These are phyloP conservation scores for Hypericum perforatum DNA, from an alignment of 345 rosid species.

Conservation along the genomic window DNA sequence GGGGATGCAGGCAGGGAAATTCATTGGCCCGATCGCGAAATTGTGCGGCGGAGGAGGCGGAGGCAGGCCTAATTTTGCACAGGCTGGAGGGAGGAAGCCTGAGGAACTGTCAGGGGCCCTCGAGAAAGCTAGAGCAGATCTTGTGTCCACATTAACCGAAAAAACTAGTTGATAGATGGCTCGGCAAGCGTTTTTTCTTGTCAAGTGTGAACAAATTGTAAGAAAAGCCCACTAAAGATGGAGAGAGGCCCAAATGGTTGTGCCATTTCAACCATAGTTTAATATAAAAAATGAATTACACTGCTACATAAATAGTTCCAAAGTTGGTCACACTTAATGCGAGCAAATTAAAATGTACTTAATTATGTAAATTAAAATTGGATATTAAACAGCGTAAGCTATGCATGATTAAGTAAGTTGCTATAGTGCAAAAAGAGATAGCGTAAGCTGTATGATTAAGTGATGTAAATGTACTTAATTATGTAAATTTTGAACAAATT, in stretches of 20 bases:
- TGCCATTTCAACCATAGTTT: no score
- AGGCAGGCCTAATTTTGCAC: conserved; percentile 88
- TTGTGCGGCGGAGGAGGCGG: conserved; percentile 94
- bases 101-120: conserved; percentile 59
- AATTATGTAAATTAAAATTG: no score
- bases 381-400: no score
- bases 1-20: conserved; percentile 86
- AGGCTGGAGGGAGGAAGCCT: conserved; percentile 89
- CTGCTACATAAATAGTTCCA: no score
- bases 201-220: not conserved
- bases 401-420: no score
- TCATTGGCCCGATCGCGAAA: conserved; percentile 74
- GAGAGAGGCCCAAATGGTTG: conserved; percentile 7
- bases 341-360: no score
- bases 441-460: no score
- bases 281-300: no score
- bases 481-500: no score
- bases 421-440: no score
- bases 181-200: not conserved
- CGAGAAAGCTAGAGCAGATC: conserved; percentile 63
- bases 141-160: conserved; percentile 41
- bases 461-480: no score
- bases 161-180: conserved; percentile 24
- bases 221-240: not conserved
- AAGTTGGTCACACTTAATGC: no score